phyloP scores from a whole-genome alignment of 2,329 filamentous ascomycete species.

The Myriosclerotinia curreyana region DNA sequence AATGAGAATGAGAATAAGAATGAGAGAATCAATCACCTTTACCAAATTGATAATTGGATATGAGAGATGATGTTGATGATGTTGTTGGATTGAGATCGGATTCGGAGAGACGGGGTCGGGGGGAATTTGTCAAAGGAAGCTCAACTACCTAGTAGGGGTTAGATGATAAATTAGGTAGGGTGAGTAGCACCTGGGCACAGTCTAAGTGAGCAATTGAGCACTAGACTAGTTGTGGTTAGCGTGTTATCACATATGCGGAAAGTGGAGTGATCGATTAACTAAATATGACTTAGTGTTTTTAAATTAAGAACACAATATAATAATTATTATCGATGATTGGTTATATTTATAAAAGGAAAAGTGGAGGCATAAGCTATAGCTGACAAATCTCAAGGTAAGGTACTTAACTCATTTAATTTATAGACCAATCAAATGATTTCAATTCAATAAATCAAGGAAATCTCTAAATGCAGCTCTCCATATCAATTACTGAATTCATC shows the following conservation, averaged over 20 bases:
- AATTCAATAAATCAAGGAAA: neutral
- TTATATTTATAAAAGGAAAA: neutral
- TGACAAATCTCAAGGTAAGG: neutral
- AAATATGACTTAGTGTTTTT: neutral
- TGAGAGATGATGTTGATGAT: neutral
- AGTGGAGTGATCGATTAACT: no score
- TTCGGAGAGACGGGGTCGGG: neutral
- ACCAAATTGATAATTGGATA: conserved; percentile 16
- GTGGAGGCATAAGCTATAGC: fast-evolving
- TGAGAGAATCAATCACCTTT: neutral
- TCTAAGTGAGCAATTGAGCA: neutral
- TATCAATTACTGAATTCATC: neutral
- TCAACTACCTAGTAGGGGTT: no score
- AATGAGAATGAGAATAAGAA: no score
- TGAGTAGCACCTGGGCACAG: neutral
- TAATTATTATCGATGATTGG: no score
- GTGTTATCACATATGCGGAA: no score
- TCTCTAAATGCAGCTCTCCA: neutral
- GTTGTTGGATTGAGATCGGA: neutral
- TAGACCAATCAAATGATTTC: neutral
- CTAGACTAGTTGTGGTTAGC: neutral
- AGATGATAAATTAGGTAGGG: no score
- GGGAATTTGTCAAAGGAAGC: conserved; percentile 12
- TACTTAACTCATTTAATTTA: neutral
- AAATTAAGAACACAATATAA: neutral